phyloP scores from a whole-genome alignment of 768 basidiomycete genomes.

The Hygrophorus pudorinus region DNA sequence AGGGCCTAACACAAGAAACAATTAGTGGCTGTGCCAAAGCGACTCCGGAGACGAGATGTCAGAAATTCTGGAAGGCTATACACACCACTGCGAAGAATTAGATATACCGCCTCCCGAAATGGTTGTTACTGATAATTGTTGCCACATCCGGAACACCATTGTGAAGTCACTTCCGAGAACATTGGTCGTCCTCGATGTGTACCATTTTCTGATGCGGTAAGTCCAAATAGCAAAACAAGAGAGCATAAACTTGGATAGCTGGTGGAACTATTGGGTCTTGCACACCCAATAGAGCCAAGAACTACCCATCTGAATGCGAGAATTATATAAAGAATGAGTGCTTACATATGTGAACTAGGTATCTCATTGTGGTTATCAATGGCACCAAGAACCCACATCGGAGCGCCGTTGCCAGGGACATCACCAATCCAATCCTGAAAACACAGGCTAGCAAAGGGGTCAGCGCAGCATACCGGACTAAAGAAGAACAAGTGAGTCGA shows the following conservation, averaged over 20 bases:
- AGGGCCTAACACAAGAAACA: neutral
- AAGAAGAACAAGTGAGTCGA: neutral
- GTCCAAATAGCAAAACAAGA: neutral
- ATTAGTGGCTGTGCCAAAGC: neutral
- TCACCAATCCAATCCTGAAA: neutral
- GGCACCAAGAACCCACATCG: conserved; percentile 1
- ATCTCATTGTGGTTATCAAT: neutral
- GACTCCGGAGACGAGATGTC: neutral
- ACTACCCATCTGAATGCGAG: neutral
- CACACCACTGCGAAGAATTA: neutral
- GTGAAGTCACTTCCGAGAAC: neutral
- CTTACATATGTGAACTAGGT: neutral
- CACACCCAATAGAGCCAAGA: neutral
- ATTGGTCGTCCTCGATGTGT: neutral
- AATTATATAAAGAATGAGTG: neutral
- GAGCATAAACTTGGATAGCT: neutral
- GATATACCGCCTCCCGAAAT: neutral
- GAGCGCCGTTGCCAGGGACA: neutral
- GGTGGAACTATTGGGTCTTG: neutral
- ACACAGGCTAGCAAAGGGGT: neutral
- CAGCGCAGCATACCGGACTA: neutral
- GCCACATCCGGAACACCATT: neutral
- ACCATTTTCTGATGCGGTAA: neutral
- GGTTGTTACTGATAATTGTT: conserved; percentile 1
- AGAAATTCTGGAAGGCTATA: neutral